Evolutionary conservation across 2,329 filamentous ascomycete genomes (phyloP).

Genomic region (Dendrostoma leiphaemia): DNA sequence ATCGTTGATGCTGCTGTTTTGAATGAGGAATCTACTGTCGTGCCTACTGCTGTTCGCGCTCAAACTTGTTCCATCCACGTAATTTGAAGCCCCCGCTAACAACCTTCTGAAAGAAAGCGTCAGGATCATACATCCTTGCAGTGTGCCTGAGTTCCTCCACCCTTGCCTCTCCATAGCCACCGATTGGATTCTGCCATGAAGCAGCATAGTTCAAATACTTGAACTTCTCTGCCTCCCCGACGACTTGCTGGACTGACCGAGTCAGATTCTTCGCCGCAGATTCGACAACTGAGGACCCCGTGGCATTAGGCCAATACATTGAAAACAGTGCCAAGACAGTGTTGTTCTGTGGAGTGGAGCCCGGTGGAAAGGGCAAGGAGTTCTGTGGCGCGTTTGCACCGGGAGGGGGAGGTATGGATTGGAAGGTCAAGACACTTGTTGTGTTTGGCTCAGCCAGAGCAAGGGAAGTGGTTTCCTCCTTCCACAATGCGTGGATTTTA

Average conservation of each 20-base stretch:
- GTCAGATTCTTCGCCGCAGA: not conserved
- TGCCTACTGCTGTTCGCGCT: too few relatives aligned
- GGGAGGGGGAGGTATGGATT: constrained; percentile 1
- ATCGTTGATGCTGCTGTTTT: too few relatives aligned
- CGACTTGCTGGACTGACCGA: not conserved
- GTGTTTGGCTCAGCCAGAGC: not conserved
- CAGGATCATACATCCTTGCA: not conserved
- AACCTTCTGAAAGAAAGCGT: constrained; percentile 12
- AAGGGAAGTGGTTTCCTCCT: not conserved
- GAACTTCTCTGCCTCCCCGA: not conserved
- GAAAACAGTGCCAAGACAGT: not conserved
- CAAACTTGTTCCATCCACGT: too few relatives aligned
- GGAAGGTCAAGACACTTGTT: not conserved
- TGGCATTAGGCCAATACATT: not conserved
- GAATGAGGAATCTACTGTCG: too few relatives aligned
- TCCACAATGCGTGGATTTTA: not conserved
- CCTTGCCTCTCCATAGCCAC: not conserved
- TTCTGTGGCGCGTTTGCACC: not conserved
- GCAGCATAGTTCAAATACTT: constrained; percentile 11
- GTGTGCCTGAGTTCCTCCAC: not conserved
- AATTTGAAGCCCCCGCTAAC: not conserved
- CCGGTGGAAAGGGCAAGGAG: not conserved
- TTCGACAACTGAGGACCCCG: not conserved
- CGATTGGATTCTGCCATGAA: not conserved
- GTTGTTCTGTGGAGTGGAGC: not conserved